These are phyloP conservation scores for Thalassiosira exigua DNA, from an alignment of 352 stramenopile genomes.

Conservation along the genomic window DNA sequence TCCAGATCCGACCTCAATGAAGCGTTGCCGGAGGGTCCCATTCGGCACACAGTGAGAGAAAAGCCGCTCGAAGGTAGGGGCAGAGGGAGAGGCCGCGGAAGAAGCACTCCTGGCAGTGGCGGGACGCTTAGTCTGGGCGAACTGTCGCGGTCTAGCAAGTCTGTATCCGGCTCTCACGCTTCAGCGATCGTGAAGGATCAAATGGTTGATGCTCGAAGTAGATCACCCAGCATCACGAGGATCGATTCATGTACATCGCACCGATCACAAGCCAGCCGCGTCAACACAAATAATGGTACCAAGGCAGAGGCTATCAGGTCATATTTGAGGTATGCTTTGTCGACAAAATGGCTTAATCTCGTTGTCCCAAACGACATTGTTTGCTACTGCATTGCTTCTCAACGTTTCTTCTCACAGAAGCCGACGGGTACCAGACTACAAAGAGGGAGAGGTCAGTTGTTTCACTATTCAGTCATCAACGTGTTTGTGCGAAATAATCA, in stretches of 20 bases:
- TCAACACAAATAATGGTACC: background rate
- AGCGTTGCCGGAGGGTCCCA: conserved; percentile 9
- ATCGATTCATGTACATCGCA: conserved; percentile 15
- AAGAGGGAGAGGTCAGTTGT: conserved; percentile 54
- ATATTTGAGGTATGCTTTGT: conserved; percentile 25
- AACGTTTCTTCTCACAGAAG: conserved; percentile 24
- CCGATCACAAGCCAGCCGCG: background rate
- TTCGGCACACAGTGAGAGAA: conserved; percentile 17
- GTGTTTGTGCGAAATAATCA: background rate
- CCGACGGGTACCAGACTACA: conserved; percentile 46
- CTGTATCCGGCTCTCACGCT: background rate
- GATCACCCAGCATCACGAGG: conserved; percentile 14
- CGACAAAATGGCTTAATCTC: no score
- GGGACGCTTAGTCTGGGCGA: conserved; percentile 28
- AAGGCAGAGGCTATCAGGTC: conserved; percentile 7
- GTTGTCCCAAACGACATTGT: no score
- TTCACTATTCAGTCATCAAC: background rate
- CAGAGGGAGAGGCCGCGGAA: conserved; percentile 49
- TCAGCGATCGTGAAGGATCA: conserved; percentile 7
- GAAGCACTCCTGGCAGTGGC: conserved; percentile 11
- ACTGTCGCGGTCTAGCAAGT: conserved; percentile 19
- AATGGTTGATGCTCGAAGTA: conserved; percentile 17
- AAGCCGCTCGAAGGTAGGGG: conserved; percentile 32
- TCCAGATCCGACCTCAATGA: background rate
- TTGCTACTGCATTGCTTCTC: background rate